phyloP scores from a whole-genome alignment of 129 eudicot genomes.

The Centella asiatica region DNA sequence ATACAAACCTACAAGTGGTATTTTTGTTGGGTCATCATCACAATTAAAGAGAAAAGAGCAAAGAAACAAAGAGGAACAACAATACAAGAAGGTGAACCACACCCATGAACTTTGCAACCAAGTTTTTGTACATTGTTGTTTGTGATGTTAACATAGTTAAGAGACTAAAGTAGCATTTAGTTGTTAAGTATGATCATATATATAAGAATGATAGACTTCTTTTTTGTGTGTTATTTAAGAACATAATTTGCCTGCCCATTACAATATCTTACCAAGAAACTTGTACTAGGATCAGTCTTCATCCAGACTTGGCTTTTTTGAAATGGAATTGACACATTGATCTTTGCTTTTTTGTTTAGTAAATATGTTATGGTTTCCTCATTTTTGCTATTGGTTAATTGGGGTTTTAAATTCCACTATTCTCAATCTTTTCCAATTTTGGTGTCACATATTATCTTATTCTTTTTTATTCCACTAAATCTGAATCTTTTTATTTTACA shows the following conservation, averaged over 20 bases:
- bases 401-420: too few species aligned
- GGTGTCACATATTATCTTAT: too few species aligned
- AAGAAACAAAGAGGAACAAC: constrained; percentile 14
- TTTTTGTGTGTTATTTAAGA: constrained; percentile 9
- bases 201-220: too few species aligned
- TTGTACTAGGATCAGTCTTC: not conserved
- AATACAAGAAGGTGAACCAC: not conserved
- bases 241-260: not conserved
- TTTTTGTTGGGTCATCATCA: constrained; percentile 24
- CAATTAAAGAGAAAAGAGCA: constrained; percentile 39
- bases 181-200: constrained; percentile 1
- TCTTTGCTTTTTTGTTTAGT: not conserved
- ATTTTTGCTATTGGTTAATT: too few species aligned
- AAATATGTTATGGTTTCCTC: not conserved
- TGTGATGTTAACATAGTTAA: too few species aligned
- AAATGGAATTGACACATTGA: not conserved
- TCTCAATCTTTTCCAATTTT: too few species aligned
- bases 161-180: not conserved
- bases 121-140: too few species aligned
- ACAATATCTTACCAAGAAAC: not conserved
- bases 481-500: too few species aligned
- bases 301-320: not conserved
- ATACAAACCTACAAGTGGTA: constrained; percentile 14
- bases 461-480: too few species aligned
- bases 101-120: not conserved